Conservation (phyloP, 2,329 filamentous ascomycete species). For the Seiridium cupressi region DNA sequence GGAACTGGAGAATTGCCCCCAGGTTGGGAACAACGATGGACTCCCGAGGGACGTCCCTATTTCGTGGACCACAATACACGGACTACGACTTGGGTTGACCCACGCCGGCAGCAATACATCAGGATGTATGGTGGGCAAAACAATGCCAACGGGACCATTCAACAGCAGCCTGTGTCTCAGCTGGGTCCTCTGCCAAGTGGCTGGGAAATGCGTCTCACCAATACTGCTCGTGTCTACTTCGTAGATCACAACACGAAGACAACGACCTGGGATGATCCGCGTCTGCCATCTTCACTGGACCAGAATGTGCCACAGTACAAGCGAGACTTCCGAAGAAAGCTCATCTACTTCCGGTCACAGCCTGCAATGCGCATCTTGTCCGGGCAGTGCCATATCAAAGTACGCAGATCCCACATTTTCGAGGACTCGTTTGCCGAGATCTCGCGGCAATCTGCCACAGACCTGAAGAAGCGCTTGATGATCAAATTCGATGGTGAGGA, state of each 20-base stretch:
- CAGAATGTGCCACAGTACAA: conserved; percentile 99
- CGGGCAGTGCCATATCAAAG: conserved; percentile 97
- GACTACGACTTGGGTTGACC: conserved; percentile 98
- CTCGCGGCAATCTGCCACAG: conserved; percentile 90
- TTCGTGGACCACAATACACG: conserved; percentile 98
- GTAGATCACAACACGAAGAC: conserved; percentile 99
- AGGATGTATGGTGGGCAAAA: conserved; percentile 93
- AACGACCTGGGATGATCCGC: conserved; percentile 97
- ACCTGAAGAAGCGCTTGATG: conserved; percentile 98
- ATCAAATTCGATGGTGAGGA: conserved; percentile 99
- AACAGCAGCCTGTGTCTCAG: conserved; percentile 96
- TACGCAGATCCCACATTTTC: conserved; percentile 93
- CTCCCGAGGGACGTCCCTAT: conserved; percentile 90
- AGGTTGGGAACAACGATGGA: conserved; percentile 95
- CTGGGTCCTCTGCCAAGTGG: conserved; percentile 92
- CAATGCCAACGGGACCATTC: conserved; percentile 80
- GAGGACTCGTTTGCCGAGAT: conserved; percentile 99
- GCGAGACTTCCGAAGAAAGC: conserved; percentile 94
- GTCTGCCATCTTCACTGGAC: conserved; percentile 90
- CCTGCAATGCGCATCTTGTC: conserved; percentile 92
- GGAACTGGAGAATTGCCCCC: conserved; percentile 93
- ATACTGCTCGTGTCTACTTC: conserved; percentile 97
- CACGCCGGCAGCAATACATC: conserved; percentile 95
- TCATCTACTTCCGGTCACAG: conserved; percentile 99
- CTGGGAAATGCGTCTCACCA: conserved; percentile 99